Evolutionary conservation across 2,329 filamentous ascomycete species (phyloP), one percentile per base, ranked within the genome.

Genomic region (Ceratocystis cacaofunesta): DNA sequence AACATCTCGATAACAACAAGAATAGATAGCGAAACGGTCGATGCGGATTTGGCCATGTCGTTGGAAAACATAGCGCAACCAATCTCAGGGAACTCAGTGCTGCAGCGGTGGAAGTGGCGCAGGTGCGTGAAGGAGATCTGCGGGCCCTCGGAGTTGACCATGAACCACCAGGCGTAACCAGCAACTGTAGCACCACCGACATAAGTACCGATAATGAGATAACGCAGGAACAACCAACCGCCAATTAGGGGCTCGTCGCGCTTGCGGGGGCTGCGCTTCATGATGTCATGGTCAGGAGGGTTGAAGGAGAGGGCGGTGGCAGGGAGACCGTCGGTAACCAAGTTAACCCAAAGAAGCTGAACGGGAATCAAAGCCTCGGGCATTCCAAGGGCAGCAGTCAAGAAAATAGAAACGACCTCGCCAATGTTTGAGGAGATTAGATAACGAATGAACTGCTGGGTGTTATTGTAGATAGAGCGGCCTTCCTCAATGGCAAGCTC

Each of bases 101-200:
- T 87, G 83, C 94, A 99, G 74, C 87, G 86, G 78, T 99, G 94
- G 85, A 97, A 99, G 78, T 95, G 88, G 28, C 88, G 80, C 70
- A 99, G 80, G 74, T 99, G 90, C 75, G 83, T 88, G 78, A 97
- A 96, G 69, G 80, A 85, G 76, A 99, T 95, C 75, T 95, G 89
- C 28, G 94, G 94, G 0, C 94, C 94, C 70, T 86, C 85, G 7
- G 85, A 78, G 78, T 97, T 92, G 80, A 88, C 96, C 88, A 99
- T 92, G 80, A 97, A 99, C 90, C 91, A 99, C 94, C 94, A 99
- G n/a, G 90, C 92, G 73, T 99, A 99, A 58, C 95, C 94, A 72
- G 88, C 91, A 22, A 99, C 95, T 2, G 94, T 99, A 64, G 94
- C 94, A 50, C 90, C 80, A 73, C 94, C 94, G 67, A 99, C 94